Base-by-base conservation (phyloP, 2,329 filamentous ascomycete species). In the Pestalotiopsis sp. region DNA sequence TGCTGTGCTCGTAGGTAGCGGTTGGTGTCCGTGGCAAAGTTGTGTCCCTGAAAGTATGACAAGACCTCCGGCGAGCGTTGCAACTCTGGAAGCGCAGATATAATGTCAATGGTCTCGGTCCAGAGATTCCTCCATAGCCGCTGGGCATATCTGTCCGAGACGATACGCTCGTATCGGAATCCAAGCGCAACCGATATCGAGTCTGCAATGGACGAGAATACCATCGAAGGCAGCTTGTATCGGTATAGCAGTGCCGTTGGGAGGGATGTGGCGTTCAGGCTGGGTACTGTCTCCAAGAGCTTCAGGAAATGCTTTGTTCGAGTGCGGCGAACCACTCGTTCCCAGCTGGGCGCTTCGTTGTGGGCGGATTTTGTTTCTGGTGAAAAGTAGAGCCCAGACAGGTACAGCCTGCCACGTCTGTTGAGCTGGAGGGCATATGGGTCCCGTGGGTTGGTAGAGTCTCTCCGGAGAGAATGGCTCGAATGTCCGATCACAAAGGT, bases 111-210 rank as follows among this genome's bases (percentile, higher is more conserved):
- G 9, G 95, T 91, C 79, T 99, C 96, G 12, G 86, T 83, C 2
- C 97, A 82, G 3, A 98, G 85, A 40, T 91, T 82, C 57, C 91
- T 86, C 80, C 95, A 92, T 58, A 93, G 85, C 56, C 86, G 84
- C 17, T 88, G 88, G 0, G 93, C 85, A 52, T 88, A 83, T 70
- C 84, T 85, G 79, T 95, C 95, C 74, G 87, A 86, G 7, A 92
- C 80, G 0, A 98, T 80, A 61, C 90, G 84, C 58, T 92, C 89
- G 77, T 97, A 97, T 36, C 88, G 86, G 73, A 91, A 89, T 74
- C 97, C 92, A 65, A 97, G 86, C 9, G 97, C 83, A 1, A 93
- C 91, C 4, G 93, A 95, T 4, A 98, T 83, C 0, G 95, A 91
- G 72, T 97, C 95, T 67, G 97, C 89, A 36, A 96, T 86, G 62